These are phyloP conservation scores for Phytopythium mirpurense DNA, from an alignment of 352 stramenopile species.

Conservation along the genomic window DNA sequence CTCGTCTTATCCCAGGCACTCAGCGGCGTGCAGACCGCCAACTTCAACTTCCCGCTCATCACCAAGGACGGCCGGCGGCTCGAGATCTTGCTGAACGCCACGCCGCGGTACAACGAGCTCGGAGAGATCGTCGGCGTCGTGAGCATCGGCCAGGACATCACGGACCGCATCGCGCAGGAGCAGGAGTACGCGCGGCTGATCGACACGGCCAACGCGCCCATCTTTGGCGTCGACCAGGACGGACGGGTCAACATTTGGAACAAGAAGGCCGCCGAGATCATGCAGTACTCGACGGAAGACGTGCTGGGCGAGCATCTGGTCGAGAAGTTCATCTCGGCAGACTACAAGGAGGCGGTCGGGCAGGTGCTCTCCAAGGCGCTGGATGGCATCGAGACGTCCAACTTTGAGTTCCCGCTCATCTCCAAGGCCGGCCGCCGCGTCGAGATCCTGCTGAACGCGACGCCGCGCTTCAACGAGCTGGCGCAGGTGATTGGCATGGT, in stretches of 20 bases:
- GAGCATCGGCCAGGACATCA: constrained; percentile 83
- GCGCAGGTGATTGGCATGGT: constrained; percentile 81
- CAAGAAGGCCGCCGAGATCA: constrained; percentile 88
- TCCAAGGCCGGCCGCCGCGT: constrained; percentile 77
- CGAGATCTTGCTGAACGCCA: constrained; percentile 79
- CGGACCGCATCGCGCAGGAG: constrained; percentile 85
- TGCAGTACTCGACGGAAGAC: constrained; percentile 86
- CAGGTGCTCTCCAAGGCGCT: constrained; percentile 61
- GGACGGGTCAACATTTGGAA: constrained; percentile 90
- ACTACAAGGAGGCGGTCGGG: constrained; percentile 60
- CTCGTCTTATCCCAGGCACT: constrained; percentile 63
- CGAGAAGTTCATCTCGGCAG: constrained; percentile 85
- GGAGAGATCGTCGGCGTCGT: constrained; percentile 80
- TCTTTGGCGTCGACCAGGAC: constrained; percentile 85
- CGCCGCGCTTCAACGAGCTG: constrained; percentile 76
- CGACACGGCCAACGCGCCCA: constrained; percentile 87
- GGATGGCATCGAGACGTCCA: constrained; percentile 54
- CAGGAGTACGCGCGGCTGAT: constrained; percentile 87
- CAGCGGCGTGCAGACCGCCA: constrained; percentile 66
- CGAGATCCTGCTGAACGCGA: constrained; percentile 85
- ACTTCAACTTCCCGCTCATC: constrained; percentile 83
- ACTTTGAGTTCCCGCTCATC: constrained; percentile 85
- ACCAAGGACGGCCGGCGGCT: constrained; percentile 68
- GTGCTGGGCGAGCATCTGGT: constrained; percentile 88
- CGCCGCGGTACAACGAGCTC: constrained; percentile 64